Conservation (phyloP, 805 yeast genomes). For the Monosporozyma servazzii region DNA sequence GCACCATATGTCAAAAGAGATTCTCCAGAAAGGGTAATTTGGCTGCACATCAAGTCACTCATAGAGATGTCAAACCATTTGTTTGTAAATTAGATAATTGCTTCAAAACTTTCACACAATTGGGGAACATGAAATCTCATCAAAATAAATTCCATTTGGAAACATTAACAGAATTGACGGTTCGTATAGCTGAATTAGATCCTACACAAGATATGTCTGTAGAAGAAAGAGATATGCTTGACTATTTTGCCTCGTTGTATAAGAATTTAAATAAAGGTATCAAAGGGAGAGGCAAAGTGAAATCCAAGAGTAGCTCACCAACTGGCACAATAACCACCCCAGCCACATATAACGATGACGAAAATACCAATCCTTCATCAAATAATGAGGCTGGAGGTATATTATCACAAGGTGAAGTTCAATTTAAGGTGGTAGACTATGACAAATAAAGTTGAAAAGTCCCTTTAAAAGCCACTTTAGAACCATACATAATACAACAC, state of each 20-base stretch:
- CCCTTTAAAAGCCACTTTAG: too few relatives aligned
- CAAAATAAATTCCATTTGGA: slow-evolving; percentile 80
- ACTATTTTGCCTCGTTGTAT: slow-evolving; percentile 73
- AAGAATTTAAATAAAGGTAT: slow-evolving; percentile 82
- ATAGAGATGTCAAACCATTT: slow-evolving; percentile 67
- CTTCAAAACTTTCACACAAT: slow-evolving; percentile 77
- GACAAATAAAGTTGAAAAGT: too few relatives aligned
- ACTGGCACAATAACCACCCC: not conserved
- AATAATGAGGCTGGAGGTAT: not conserved
- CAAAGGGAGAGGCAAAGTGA: slow-evolving; percentile 10
- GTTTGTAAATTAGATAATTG: slow-evolving; percentile 75
- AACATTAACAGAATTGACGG: slow-evolving; percentile 58
- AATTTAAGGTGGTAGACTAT: slow-evolving; percentile 4
- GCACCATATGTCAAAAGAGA: slow-evolving; percentile 63
- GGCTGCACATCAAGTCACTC: slow-evolving; percentile 81
- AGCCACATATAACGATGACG: not conserved
- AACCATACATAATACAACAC: too few relatives aligned
- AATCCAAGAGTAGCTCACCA: not conserved
- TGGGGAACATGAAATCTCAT: slow-evolving; percentile 89
- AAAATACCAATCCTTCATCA: not conserved
- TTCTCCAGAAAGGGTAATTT: slow-evolving; percentile 89
- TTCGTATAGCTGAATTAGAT: slow-evolving; percentile 53
- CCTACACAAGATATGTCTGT: slow-evolving; percentile 41
- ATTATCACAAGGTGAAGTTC: slow-evolving; percentile 3
- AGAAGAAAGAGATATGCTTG: slow-evolving; percentile 58